Conservation (phyloP, 2,329 filamentous ascomycete genomes). For the Myriosclerotinia duriaeana region DNA sequence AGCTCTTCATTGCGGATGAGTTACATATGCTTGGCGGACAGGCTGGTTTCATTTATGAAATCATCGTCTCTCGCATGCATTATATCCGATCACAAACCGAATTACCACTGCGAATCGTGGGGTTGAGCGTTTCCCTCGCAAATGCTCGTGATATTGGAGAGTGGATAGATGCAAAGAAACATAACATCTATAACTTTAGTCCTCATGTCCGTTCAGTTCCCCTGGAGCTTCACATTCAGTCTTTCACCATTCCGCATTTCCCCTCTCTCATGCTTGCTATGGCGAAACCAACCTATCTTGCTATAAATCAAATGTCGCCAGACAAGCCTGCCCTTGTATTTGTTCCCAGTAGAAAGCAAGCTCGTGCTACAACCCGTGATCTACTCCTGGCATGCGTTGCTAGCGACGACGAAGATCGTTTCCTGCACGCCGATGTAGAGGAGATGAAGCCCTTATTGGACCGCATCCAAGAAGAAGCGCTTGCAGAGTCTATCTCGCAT, state of each 20-base stretch:
- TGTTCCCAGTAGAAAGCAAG: constrained; percentile 90
- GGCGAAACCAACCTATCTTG: constrained; percentile 89
- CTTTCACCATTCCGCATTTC: constrained; percentile 93
- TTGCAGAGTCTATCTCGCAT: constrained; percentile 87
- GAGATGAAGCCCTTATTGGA: constrained; percentile 81
- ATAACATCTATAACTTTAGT: constrained; percentile 98
- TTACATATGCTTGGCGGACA: constrained; percentile 88
- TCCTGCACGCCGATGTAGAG: constrained; percentile 79
- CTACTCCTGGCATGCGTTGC: constrained; percentile 82
- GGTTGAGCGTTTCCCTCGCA: constrained; percentile 84
- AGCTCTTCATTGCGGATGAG: constrained; percentile 92
- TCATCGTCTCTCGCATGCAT: constrained; percentile 96
- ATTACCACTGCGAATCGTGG: constrained; percentile 80
- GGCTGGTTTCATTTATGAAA: constrained; percentile 88
- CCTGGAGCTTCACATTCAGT: constrained; percentile 90
- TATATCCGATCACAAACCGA: constrained; percentile 89
- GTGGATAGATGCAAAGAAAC: constrained; percentile 97
- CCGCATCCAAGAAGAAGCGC: constrained; percentile 78
- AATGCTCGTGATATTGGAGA: constrained; percentile 94
- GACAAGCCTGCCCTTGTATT: constrained; percentile 91
- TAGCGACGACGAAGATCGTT: constrained; percentile 90
- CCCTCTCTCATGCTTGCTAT: constrained; percentile 98
- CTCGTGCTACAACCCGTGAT: constrained; percentile 81
- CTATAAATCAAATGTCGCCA: constrained; percentile 82
- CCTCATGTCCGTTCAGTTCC: constrained; percentile 86